Conservation (phyloP, 2,329 filamentous ascomycete genomes). For the Phoma sp. region DNA sequence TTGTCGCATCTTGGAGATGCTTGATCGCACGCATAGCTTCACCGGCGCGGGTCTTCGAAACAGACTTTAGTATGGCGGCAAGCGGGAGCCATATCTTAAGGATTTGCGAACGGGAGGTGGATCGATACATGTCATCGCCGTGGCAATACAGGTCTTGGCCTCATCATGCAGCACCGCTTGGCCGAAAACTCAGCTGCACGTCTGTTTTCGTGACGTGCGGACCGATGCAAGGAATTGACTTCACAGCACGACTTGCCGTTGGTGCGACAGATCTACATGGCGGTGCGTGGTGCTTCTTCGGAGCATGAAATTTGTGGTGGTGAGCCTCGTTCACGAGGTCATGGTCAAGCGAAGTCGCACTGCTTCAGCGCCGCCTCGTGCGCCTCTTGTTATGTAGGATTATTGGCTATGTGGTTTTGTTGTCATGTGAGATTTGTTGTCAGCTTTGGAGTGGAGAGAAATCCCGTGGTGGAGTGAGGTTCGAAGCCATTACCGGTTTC, state of each 20-base stretch:
- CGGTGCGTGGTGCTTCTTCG: background rate
- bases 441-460: background rate
- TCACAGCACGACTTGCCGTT: background rate
- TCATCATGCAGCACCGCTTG: conserved; percentile 4
- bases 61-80: no score
- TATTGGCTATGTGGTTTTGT: background rate
- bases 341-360: conserved; percentile 9
- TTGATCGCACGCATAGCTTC: conserved; percentile 3
- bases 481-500: background rate
- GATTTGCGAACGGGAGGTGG: background rate
- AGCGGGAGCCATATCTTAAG: no score
- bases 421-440: conserved; percentile 1
- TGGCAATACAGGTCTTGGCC: conserved; percentile 12
- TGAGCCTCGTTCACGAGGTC: background rate
- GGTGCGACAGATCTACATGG: conserved; percentile 5
- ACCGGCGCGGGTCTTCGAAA: background rate
- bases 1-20: conserved; percentile 9
- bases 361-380: conserved; percentile 13
- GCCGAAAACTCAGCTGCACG: conserved; percentile 14
- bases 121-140: background rate
- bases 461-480: no score
- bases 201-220: conserved; percentile 4
- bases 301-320: background rate
- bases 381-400: background rate
- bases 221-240: conserved; percentile 4